Evolutionary conservation across 2,329 filamentous ascomycete genomes (phyloP).

Genomic region (Geosmithia morbida): DNA sequence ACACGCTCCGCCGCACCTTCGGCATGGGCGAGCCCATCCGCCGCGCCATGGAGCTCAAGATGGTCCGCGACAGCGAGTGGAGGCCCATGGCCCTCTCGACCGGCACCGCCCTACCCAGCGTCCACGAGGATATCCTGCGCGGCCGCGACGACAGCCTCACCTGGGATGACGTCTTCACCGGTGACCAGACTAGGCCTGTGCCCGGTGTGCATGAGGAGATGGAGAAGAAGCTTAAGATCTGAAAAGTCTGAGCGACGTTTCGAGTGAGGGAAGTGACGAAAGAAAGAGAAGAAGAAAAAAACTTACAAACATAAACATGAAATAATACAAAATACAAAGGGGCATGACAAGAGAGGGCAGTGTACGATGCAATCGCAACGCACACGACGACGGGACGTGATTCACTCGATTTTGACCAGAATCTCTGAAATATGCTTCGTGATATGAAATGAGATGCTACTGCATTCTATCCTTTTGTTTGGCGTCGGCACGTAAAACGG

Average conservation of each 20-base stretch:
- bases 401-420: too few relatives aligned
- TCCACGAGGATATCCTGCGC: constrained; percentile 82
- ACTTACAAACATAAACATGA: too few relatives aligned
- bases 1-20: constrained; percentile 71
- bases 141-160: constrained; percentile 63
- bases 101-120: constrained; percentile 31
- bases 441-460: not conserved
- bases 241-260: too few relatives aligned
- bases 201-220: constrained; percentile 82
- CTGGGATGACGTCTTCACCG: constrained; percentile 90
- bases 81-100: constrained; percentile 47
- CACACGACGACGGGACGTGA: too few relatives aligned
- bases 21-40: constrained; percentile 88
- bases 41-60: constrained; percentile 89
- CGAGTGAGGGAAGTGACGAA: too few relatives aligned
- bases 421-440: too few relatives aligned
- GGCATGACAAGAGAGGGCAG: too few relatives aligned
- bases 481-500: not conserved
- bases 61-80: constrained; percentile 69
- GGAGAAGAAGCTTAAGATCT: constrained; percentile 78
- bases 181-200: constrained; percentile 56
- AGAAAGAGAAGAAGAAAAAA: too few relatives aligned
- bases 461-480: not conserved
- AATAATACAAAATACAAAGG: too few relatives aligned
- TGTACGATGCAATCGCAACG: too few relatives aligned